Base-by-base conservation (phyloP, 2,329 filamentous ascomycete genomes). In the Nothopassalora personata region DNA sequence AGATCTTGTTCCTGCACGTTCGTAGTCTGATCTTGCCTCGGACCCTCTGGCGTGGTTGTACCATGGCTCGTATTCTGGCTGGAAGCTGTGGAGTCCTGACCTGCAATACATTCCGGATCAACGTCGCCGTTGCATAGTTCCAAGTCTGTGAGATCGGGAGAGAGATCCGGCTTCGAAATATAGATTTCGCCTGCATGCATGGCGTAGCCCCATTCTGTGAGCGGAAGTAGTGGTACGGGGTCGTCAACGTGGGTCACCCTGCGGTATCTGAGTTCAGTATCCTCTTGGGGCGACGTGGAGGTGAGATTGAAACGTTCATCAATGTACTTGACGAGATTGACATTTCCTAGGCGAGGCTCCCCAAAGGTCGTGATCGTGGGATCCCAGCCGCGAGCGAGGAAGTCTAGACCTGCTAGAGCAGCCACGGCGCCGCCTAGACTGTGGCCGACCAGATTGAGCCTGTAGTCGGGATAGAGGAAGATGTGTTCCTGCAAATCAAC, bases 341-440 rank as follows among this genome's bases (percentile, higher is more conserved):
- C 68, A 65, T 86, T 86, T 1, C 84, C 84, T 2, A 86, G 68
- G 46, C 81, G 77, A 19, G 94, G 94, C 74, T 97, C 91, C 9
- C 94, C 94, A 74, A 96, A 99, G 0, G 94, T 97, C 5, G 93
- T 97, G 45, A 96, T 85, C 13, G 81, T 75, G 2, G 92, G 85
- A 8, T 87, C 75, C 86, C 87, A 94, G 18, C 88, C 90, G n/a
- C 87, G 79, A 0, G 86, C 82, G 59, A 85, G 82, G 69, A 96
- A 83, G 70, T 99, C 94, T 31, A 97, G 79, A 1, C 84, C 90
- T 0, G 92, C 94, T 3, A 99, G 82, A 1, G 90, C 88, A 2
- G 94, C 93, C 1, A 99, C 90, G 0, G 94, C 92, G 15, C 94
- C 94, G 19, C 94, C 94, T 0, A 99, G 84, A 53, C 90, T 96